Evolutionary conservation across 2,329 filamentous ascomycete species (phyloP).

Genomic region (Mycogone perniciosa): DNA sequence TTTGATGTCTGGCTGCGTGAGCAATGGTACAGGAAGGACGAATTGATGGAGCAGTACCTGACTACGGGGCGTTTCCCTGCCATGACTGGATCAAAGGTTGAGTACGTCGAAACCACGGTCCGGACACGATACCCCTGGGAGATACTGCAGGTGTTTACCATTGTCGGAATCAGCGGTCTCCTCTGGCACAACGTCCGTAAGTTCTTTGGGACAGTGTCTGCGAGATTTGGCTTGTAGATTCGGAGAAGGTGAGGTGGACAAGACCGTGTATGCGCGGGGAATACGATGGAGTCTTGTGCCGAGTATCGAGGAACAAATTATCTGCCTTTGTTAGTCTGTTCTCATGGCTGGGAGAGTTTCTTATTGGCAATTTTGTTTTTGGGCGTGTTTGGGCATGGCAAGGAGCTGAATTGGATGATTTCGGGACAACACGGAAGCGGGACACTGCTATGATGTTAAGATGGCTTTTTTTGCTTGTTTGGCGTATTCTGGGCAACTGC

Average conservation of each 20-base stretch:
- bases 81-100: slow-evolving; percentile 44
- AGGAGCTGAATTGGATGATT: not conserved
- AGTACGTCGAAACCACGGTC: slow-evolving; percentile 53
- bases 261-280: not conserved
- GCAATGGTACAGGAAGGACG: slow-evolving; percentile 89
- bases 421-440: not conserved
- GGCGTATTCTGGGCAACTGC: too few relatives aligned
- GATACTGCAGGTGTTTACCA: slow-evolving; percentile 47
- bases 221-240: slow-evolving; percentile 15
- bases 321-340: too few relatives aligned
- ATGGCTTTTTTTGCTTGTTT: too few relatives aligned
- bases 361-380: too few relatives aligned
- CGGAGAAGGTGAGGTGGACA: slow-evolving; percentile 6
- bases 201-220: slow-evolving; percentile 18
- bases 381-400: not conserved
- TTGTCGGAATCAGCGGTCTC: slow-evolving; percentile 40
- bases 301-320: too few relatives aligned
- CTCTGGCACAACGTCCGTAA: slow-evolving; percentile 34
- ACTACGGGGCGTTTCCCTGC: slow-evolving; percentile 74
- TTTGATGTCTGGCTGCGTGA: slow-evolving; percentile 84
- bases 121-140: slow-evolving; percentile 49
- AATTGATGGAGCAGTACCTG: slow-evolving; percentile 75
- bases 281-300: too few relatives aligned
- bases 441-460: not conserved
- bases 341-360: too few relatives aligned